Evolutionary conservation across 441 rosid species (phyloP).

Genomic region (Mallotus repandus): DNA sequence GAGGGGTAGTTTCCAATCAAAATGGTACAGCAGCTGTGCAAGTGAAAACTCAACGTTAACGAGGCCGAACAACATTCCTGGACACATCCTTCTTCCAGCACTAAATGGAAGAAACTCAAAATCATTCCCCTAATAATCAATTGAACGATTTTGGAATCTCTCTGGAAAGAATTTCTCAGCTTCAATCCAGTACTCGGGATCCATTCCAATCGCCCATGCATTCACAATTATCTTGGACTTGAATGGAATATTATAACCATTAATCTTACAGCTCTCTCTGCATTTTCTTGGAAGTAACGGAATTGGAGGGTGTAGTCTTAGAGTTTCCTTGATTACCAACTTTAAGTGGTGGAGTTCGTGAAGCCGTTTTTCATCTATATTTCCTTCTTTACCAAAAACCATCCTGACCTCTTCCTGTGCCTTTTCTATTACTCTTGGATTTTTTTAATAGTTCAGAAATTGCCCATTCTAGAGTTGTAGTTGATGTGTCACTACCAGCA

Average conservation of each 20-base stretch:
- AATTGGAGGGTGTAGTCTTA: slow-evolving; percentile 8
- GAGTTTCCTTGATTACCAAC: slow-evolving; percentile 6
- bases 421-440: background rate
- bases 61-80: background rate
- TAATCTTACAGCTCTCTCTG: background rate
- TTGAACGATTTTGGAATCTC: background rate
- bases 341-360: background rate
- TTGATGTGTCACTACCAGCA: no score
- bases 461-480: no score
- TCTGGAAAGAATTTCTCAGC: slow-evolving; percentile 4
- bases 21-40: slow-evolving; percentile 4
- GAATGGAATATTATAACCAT: background rate
- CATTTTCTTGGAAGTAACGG: slow-evolving; percentile 16
- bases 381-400: slow-evolving; percentile 5
- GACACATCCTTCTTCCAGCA: slow-evolving; percentile 13
- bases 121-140: background rate
- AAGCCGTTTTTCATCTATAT: background rate
- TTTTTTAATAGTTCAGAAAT: slow-evolving; percentile 4
- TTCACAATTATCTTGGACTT: slow-evolving; percentile 8
- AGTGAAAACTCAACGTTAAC: slow-evolving; percentile 2
- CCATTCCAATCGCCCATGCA: background rate
- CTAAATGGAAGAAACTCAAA: slow-evolving; percentile 6
- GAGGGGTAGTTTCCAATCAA: slow-evolving; percentile 10
- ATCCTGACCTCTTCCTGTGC: slow-evolving; percentile 3
- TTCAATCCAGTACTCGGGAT: background rate